Percentiles rank a stretch among this genome's conserved stretches.
phyloP scores from a whole-genome alignment of 108 stramenopile genomes.

The Mediolabrus comicus region DNA sequence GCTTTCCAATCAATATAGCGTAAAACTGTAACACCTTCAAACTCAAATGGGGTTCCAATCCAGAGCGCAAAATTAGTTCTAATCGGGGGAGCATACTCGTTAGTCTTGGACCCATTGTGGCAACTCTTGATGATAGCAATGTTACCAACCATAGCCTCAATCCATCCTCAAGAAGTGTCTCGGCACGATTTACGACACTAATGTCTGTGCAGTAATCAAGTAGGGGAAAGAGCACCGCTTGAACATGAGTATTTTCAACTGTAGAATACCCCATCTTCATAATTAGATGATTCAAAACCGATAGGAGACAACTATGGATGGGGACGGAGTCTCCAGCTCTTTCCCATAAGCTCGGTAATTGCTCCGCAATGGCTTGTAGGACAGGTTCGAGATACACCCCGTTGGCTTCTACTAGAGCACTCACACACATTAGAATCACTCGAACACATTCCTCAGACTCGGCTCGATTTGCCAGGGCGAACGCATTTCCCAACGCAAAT shows the following conservation, averaged over 20 bases:
- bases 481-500: conserved; percentile 31
- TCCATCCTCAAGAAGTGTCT: conserved; percentile 36
- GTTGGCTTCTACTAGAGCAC: conserved; percentile 30
- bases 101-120: conserved; percentile 27
- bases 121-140: conserved; percentile 20
- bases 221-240: conserved; percentile 32
- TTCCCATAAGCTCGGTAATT: conserved; percentile 36
- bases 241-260: conserved; percentile 33
- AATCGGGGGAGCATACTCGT: conserved; percentile 40
- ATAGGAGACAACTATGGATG: conserved; percentile 33
- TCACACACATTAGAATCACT: conserved; percentile 27
- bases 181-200: conserved; percentile 25
- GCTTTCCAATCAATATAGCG: conserved; percentile 30
- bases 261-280: conserved; percentile 42
- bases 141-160: conserved; percentile 34
- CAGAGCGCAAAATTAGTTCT: conserved; percentile 20
- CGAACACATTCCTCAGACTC: conserved; percentile 33
- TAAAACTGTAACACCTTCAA: conserved; percentile 38
- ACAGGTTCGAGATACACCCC: conserved; percentile 24
- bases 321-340: conserved; percentile 37
- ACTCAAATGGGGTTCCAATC: conserved; percentile 30
- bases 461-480: conserved; percentile 33
- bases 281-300: conserved; percentile 33
- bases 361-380: conserved; percentile 34
- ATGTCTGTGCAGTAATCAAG: conserved; percentile 45